phyloP scores from a whole-genome alignment of 805 yeast genomes.

The Lachancea quebecensis region DNA sequence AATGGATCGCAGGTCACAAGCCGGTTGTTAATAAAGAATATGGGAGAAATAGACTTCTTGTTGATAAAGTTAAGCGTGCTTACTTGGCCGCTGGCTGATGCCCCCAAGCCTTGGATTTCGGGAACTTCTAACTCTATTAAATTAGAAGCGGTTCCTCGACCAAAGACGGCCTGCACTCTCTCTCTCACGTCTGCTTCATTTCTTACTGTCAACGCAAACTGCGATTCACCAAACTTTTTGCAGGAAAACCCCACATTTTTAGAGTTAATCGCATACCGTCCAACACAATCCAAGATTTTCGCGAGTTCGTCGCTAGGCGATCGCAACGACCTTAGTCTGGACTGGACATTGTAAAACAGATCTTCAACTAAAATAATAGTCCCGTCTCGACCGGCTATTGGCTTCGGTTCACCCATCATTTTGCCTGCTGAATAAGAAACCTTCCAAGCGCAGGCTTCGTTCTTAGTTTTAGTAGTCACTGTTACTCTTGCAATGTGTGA shows the following conservation, averaged over 20 bases:
- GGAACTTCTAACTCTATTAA: constrained; percentile 43
- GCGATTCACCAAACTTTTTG: constrained; percentile 71
- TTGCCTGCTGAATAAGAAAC: constrained; percentile 65
- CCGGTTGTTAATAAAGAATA: constrained; percentile 80
- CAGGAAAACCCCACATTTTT: constrained; percentile 66
- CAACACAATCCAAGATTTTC: constrained; percentile 73
- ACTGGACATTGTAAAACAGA: constrained; percentile 79
- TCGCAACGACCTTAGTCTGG: constrained; percentile 61
- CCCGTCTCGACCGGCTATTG: constrained; percentile 82
- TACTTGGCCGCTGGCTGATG: constrained; percentile 53
- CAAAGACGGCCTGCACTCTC: constrained; percentile 67
- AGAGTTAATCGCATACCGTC: constrained; percentile 75
- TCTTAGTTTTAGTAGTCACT: constrained; percentile 65
- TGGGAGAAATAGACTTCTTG: constrained; percentile 58
- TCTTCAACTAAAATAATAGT: constrained; percentile 84
- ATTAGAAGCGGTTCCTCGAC: constrained; percentile 60
- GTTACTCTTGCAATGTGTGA: constrained; percentile 81
- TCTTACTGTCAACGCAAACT: constrained; percentile 56
- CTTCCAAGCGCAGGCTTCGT: constrained; percentile 61
- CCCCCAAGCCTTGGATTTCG: constrained; percentile 40
- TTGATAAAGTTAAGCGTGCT: constrained; percentile 64
- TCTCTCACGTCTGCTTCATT: constrained; percentile 47
- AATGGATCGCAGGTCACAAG: constrained; percentile 79
- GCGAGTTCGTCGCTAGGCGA: constrained; percentile 68
- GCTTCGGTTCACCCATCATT: constrained; percentile 49